phyloP scores from a whole-genome alignment of 2,329 filamentous ascomycete genomes.

The Torrubiellomyces zombiae region DNA sequence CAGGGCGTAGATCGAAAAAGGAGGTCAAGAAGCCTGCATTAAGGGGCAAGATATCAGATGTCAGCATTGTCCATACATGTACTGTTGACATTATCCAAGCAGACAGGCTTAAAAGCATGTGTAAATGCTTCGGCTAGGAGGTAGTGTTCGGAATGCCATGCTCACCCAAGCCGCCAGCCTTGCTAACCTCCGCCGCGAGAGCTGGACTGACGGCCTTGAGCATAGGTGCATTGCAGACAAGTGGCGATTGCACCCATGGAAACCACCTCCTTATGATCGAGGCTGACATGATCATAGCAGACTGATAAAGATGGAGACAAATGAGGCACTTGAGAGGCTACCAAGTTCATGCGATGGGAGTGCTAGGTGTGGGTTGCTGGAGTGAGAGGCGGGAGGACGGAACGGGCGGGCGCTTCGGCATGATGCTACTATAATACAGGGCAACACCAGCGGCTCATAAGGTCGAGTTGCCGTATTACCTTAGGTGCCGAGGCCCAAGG shows the following conservation, averaged over 20 bases:
- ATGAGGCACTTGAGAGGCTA: too few relatives aligned
- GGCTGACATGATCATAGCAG: slow-evolving; percentile 10
- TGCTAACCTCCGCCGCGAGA: slow-evolving; percentile 20
- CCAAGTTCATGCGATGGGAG: too few relatives aligned
- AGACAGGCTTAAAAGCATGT: not conserved
- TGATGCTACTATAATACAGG: too few relatives aligned
- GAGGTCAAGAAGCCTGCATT: slow-evolving; percentile 16
- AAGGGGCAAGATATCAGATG: not conserved
- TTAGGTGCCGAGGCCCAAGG: too few relatives aligned
- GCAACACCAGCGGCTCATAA: too few relatives aligned
- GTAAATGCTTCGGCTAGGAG: not conserved
- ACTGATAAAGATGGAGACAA: too few relatives aligned
- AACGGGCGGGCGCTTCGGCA: too few relatives aligned
- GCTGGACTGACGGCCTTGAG: slow-evolving; percentile 14
- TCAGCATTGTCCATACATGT: too few relatives aligned
- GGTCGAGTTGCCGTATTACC: too few relatives aligned
- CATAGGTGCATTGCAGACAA: slow-evolving; percentile 22
- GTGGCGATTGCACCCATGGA: slow-evolving; percentile 12
- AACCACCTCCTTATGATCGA: slow-evolving; percentile 13
- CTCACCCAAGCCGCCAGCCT: slow-evolving; percentile 21
- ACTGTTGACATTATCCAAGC: too few relatives aligned
- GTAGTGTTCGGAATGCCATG: not conserved
- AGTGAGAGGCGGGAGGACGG: too few relatives aligned
- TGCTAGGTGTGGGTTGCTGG: too few relatives aligned
- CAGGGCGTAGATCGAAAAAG: slow-evolving; percentile 12